phyloP scores from a whole-genome alignment of 208 protist species.

The Blechomonas ayalai region DNA sequence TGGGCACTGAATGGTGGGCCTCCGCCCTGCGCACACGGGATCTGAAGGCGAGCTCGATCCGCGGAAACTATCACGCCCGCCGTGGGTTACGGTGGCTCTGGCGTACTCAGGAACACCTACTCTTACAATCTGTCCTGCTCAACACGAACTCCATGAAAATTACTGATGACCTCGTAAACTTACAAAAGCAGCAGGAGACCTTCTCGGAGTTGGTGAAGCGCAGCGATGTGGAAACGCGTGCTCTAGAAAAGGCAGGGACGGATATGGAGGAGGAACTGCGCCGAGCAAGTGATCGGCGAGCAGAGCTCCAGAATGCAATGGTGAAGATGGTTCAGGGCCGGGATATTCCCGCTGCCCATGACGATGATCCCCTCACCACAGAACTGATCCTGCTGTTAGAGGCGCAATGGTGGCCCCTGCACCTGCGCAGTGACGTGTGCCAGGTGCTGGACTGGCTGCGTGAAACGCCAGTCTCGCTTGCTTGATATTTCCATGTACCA shows the following conservation, averaged over 20 bases:
- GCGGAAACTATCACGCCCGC: constrained; percentile 66
- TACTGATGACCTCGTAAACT: constrained; percentile 36
- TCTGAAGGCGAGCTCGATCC: constrained; percentile 55
- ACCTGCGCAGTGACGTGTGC: constrained; percentile 22
- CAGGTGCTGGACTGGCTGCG: constrained; percentile 41
- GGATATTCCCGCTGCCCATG: not conserved
- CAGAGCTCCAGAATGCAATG: constrained; percentile 20
- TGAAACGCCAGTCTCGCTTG: constrained; percentile 16
- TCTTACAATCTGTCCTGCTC: constrained; percentile 39
- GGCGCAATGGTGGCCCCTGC: constrained; percentile 28
- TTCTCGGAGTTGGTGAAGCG: constrained; percentile 23
- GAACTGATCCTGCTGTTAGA: constrained; percentile 48
- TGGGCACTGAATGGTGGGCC: constrained; percentile 47
- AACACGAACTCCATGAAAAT: constrained; percentile 38
- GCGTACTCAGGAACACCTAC: constrained; percentile 48
- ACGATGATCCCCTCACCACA: constrained; percentile 17
- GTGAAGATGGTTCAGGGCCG: not conserved
- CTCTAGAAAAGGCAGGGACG: constrained; percentile 12
- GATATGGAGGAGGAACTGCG: constrained; percentile 23
- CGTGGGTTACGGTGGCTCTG: constrained; percentile 29
- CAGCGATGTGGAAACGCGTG: constrained; percentile 10
- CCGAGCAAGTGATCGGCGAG: constrained; percentile 15
- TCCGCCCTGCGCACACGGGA: constrained; percentile 62
- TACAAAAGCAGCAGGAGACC: constrained; percentile 38
- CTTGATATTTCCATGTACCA: constrained; percentile 13